A percentile compares a stretch with the other conserved stretches of the same genome.
phyloP scores from a whole-genome alignment of 768 basidiomycete genomes.

The Daedaleopsis sinensis region DNA sequence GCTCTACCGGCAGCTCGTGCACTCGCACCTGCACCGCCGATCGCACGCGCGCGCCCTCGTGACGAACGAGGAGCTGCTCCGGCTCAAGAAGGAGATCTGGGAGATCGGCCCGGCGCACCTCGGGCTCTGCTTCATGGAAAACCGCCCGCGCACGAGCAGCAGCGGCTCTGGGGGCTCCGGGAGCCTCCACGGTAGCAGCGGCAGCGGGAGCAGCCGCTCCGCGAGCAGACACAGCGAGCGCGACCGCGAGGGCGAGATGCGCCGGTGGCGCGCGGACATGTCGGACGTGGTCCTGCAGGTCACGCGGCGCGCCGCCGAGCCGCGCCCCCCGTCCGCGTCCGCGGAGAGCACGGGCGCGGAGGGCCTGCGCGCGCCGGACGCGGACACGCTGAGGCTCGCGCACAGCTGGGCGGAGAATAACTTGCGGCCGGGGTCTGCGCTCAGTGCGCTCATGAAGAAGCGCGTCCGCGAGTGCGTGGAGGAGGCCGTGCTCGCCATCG shows the following conservation, averaged over 20 bases:
- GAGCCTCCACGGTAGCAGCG: conserved; percentile 1
- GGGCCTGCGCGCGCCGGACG: conserved; percentile 45
- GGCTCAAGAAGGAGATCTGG: conserved; percentile 75
- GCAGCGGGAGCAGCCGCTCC: not conserved
- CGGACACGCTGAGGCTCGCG: conserved; percentile 58
- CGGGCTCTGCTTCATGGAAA: conserved; percentile 56
- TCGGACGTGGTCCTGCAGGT: conserved; percentile 77
- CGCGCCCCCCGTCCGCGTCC: conserved; percentile 22
- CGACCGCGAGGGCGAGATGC: conserved; percentile 45
- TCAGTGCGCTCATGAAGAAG: conserved; percentile 61
- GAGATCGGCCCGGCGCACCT: conserved; percentile 65
- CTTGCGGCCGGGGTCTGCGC: conserved; percentile 59
- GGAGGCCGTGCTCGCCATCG: conserved; percentile 23
- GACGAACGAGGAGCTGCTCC: conserved; percentile 54
- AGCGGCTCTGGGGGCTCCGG: conserved; percentile 1
- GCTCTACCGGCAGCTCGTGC: conserved; percentile 75
- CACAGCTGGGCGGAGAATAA: conserved; percentile 74
- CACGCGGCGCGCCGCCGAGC: conserved; percentile 65
- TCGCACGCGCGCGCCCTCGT: conserved; percentile 32
- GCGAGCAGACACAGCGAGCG: conserved; percentile 20
- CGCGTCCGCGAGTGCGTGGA: conserved; percentile 44
- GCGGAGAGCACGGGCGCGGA: conserved; percentile 11
- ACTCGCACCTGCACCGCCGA: conserved; percentile 39
- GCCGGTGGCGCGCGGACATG: conserved; percentile 54
- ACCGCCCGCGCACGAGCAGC: conserved; percentile 19